Evolutionary conservation across 345 rosid species (phyloP).

Genomic region (Camelina hispida): DNA sequence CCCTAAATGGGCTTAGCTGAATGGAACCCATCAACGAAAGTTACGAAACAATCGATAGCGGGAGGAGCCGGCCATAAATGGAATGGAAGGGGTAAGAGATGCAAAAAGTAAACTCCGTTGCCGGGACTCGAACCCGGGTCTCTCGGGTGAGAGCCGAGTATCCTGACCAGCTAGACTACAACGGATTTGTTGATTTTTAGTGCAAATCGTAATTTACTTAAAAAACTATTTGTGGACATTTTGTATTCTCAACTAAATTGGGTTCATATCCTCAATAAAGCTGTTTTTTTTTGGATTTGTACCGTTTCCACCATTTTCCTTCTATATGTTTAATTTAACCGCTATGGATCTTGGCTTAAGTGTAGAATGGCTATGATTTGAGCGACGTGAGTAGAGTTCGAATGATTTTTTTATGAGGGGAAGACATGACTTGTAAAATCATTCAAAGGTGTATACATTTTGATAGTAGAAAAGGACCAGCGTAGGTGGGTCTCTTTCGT

Average conservation of each 20-base stretch:
- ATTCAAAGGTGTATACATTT: too few relatives aligned
- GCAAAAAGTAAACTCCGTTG: constrained; percentile 43
- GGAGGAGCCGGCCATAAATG: background rate
- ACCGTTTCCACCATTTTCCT: too few relatives aligned
- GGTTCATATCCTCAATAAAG: too few relatives aligned
- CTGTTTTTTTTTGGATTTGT: too few relatives aligned
- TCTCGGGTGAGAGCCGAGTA: constrained; percentile 64
- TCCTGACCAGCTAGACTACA: background rate
- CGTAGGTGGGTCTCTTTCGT: background rate
- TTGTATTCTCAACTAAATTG: too few relatives aligned
- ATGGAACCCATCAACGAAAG: constrained; percentile 11
- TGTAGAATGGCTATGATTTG: too few relatives aligned
- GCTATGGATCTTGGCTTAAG: too few relatives aligned
- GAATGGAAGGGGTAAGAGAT: background rate
- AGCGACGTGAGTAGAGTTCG: too few relatives aligned
- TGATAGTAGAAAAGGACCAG: background rate
- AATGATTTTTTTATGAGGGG: too few relatives aligned
- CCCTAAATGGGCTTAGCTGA: constrained; percentile 1
- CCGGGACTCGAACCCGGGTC: constrained; percentile 64
- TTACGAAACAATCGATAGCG: background rate
- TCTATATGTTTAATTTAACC: too few relatives aligned
- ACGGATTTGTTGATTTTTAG: background rate
- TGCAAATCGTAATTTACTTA: too few relatives aligned
- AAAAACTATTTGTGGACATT: background rate
- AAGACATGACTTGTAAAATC: too few relatives aligned